Evolutionary conservation across 768 basidiomycete genomes (phyloP).

Genomic region (Mycena sanguinolenta): DNA sequence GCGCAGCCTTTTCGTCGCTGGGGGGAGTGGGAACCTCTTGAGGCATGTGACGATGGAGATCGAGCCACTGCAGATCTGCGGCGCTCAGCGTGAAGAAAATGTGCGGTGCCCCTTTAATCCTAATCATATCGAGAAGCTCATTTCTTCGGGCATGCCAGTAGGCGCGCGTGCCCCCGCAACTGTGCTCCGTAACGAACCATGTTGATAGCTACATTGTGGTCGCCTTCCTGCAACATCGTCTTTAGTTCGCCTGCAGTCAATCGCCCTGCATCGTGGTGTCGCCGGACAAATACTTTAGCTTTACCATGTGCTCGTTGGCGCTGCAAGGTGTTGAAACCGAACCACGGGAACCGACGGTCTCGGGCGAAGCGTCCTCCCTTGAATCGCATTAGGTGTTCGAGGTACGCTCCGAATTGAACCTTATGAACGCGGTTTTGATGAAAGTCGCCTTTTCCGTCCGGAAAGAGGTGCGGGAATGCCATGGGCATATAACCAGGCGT

Average conservation of each 20-base stretch:
- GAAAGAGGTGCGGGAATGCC: slow-evolving; percentile 31
- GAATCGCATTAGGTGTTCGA: slow-evolving; percentile 26
- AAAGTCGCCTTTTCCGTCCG: slow-evolving; percentile 27
- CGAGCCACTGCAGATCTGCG: slow-evolving; percentile 3
- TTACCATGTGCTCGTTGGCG: slow-evolving; percentile 15
- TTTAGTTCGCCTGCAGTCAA: slow-evolving; percentile 21
- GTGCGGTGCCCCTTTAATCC: slow-evolving; percentile 19
- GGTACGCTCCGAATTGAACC: slow-evolving; percentile 16
- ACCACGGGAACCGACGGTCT: slow-evolving; percentile 32
- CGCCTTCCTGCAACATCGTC: slow-evolving; percentile 21
- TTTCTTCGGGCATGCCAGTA: slow-evolving; percentile 26
- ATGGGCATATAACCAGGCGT: slow-evolving; percentile 30
- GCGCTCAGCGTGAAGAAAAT: slow-evolving; percentile 32
- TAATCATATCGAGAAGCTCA: not conserved
- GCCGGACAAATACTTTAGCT: slow-evolving; percentile 20
- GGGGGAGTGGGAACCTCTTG: slow-evolving; percentile 9
- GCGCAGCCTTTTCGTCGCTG: slow-evolving; percentile 30
- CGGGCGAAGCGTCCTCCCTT: slow-evolving; percentile 29
- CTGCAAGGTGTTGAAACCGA: slow-evolving; percentile 32
- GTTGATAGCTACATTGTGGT: slow-evolving; percentile 1
- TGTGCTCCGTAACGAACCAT: slow-evolving; percentile 27
- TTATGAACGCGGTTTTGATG: slow-evolving; percentile 13
- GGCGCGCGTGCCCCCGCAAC: slow-evolving; percentile 25
- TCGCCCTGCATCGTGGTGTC: slow-evolving; percentile 23
- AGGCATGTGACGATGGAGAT: slow-evolving; percentile 41